Conservation (phyloP, 2,329 filamentous ascomycete species). For the Colletotrichum sp. region DNA sequence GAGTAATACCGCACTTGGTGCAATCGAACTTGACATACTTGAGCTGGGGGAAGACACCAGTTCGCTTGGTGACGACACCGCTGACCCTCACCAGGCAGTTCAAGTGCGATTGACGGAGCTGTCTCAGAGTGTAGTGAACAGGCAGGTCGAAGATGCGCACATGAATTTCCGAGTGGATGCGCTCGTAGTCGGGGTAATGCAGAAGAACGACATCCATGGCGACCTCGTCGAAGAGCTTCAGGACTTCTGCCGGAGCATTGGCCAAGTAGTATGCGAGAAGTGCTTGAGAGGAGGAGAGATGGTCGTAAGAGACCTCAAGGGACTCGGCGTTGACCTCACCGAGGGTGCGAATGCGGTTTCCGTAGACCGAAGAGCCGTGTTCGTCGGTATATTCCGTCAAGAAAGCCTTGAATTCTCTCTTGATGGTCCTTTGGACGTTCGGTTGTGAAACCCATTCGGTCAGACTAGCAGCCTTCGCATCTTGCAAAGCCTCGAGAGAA, state of each 20-base stretch:
- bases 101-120: constrained; percentile 92
- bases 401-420: constrained; percentile 96
- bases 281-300: constrained; percentile 88
- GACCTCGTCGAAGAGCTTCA: constrained; percentile 95
- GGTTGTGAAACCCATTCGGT: constrained; percentile 95
- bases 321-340: constrained; percentile 97
- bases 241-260: constrained; percentile 92
- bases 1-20: constrained; percentile 86
- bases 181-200: constrained; percentile 96
- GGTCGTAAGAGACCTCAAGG: constrained; percentile 93
- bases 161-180: constrained; percentile 97
- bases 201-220: constrained; percentile 96
- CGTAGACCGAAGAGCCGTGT: constrained; percentile 89
- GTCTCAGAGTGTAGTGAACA: constrained; percentile 91
- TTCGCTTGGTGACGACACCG: constrained; percentile 92
- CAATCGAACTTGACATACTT: constrained; percentile 99
- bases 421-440: constrained; percentile 89
- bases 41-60: constrained; percentile 94
- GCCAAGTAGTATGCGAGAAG: constrained; percentile 95
- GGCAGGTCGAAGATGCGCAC: constrained; percentile 96
- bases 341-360: constrained; percentile 90
- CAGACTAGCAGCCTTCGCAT: constrained; percentile 91
- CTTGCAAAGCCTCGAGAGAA: constrained; percentile 86
- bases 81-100: constrained; percentile 95
- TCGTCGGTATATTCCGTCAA: constrained; percentile 95